Evolutionary conservation across 2,329 filamentous ascomycete genomes (phyloP).

Genomic region (Curvularia hawaiiensis): DNA sequence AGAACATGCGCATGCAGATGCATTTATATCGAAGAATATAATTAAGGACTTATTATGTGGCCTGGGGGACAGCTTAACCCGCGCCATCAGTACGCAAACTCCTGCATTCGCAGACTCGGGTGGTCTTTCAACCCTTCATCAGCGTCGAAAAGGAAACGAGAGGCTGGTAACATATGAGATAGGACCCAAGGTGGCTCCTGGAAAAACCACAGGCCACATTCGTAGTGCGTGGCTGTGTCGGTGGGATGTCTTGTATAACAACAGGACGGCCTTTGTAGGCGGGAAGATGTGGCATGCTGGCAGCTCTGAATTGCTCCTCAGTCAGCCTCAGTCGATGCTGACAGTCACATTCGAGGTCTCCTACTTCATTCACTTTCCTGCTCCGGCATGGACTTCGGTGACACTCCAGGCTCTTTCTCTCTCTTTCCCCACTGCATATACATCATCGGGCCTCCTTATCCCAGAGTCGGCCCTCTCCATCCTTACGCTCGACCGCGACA

Average conservation of each 20-base stretch:
- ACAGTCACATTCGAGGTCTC: background rate
- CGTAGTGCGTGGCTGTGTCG: background rate
- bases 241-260: background rate
- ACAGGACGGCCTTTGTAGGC: background rate
- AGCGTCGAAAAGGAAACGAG: background rate
- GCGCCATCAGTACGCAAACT: background rate
- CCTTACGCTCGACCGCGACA: conserved; percentile 27
- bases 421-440: conserved; percentile 12
- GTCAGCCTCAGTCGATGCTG: background rate
- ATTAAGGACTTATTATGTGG: background rate
- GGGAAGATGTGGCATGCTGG: background rate
- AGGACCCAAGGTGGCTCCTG: background rate
- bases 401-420: conserved; percentile 26
- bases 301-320: background rate
- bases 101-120: background rate
- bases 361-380: conserved; percentile 9
- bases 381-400: conserved; percentile 24
- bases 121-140: background rate
- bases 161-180: background rate
- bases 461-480: conserved; percentile 19
- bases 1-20: conserved; percentile 95
- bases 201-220: background rate
- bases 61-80: background rate
- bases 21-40: conserved; percentile 68
- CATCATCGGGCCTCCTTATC: conserved; percentile 16